Percentiles rank a stretch among this genome's conserved stretches.
Evolutionary conservation across 208 protist genomes (phyloP).

Genomic region (Kentomonas sorsogonicus): DNA sequence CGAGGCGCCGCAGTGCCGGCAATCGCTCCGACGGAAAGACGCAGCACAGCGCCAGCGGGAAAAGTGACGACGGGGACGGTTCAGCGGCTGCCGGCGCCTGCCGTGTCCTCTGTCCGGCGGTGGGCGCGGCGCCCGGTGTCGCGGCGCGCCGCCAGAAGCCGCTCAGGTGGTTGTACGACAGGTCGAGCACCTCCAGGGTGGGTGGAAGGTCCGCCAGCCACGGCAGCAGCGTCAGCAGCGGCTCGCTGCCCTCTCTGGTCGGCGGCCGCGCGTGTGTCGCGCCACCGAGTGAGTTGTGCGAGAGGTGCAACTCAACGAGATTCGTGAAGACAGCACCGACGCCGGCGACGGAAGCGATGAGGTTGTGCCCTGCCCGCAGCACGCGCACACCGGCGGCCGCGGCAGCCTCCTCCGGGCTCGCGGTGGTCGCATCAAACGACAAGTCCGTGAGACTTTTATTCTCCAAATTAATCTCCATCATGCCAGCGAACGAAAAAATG

Average conservation of each 20-base stretch:
- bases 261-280: conserved; percentile 21
- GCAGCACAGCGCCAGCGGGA: conserved; percentile 5
- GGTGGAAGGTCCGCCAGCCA: conserved; percentile 64
- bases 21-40: conserved; percentile 6
- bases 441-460: conserved; percentile 60
- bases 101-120: too few species aligned
- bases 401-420: conserved; percentile 39
- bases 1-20: conserved; percentile 11
- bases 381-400: conserved; percentile 37
- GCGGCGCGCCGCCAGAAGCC: conserved; percentile 51
- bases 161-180: conserved; percentile 62
- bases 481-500: conserved; percentile 4
- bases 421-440: conserved; percentile 36
- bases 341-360: conserved; percentile 49
- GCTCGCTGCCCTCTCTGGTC: conserved; percentile 5
- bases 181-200: conserved; percentile 54
- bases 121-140: too few species aligned
- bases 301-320: conserved; percentile 50
- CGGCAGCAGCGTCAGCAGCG: too few species aligned
- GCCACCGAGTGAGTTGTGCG: conserved; percentile 62
- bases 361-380: conserved; percentile 44
- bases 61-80: too few species aligned
- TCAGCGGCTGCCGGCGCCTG: too few species aligned
- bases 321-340: conserved; percentile 47
- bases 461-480: conserved; percentile 76